Percentiles rank a stretch among this genome's conserved stretches.
These are phyloP conservation scores for Penicillium sp. DNA, from an alignment of 2,329 filamentous ascomycete species.

Conservation along the genomic window DNA sequence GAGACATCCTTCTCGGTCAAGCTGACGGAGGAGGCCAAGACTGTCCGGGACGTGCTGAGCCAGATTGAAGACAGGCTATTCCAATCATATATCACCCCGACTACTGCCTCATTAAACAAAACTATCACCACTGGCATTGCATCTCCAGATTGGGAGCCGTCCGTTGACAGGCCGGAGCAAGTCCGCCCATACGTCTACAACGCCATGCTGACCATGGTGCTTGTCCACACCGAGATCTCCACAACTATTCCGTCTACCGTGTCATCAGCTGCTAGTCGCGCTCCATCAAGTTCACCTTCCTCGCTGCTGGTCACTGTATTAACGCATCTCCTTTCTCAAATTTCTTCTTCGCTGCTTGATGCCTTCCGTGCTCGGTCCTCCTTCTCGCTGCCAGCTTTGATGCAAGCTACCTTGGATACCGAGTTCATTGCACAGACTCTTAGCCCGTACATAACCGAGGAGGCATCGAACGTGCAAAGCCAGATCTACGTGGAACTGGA, in stretches of 20 bases:
- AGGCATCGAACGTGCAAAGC: conserved; percentile 75
- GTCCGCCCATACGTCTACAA: conserved; percentile 89
- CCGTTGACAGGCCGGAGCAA: conserved; percentile 59
- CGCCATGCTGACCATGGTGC: conserved; percentile 76
- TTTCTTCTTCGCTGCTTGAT: conserved; percentile 74
- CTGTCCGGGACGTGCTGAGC: conserved; percentile 81
- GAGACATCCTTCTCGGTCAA: conserved; percentile 93
- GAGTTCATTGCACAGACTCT: conserved; percentile 96
- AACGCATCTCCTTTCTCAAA: conserved; percentile 79
- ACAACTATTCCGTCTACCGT: conserved; percentile 68
- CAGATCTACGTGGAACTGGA: conserved; percentile 92
- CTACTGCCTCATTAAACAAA: conserved; percentile 63
- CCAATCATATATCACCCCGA: conserved; percentile 82
- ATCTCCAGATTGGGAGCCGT: conserved; percentile 67
- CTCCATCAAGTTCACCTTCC: conserved; percentile 60
- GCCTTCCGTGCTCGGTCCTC: conserved; percentile 66
- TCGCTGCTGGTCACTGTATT: conserved; percentile 77
- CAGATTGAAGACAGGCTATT: conserved; percentile 92
- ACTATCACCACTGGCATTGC: conserved; percentile 72
- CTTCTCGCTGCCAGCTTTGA: conserved; percentile 77
- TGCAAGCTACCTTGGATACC: conserved; percentile 96
- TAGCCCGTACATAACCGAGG: conserved; percentile 81
- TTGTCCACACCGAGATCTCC: conserved; percentile 86
- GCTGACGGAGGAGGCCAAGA: conserved; percentile 88
- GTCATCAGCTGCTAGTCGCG: conserved; percentile 71